Evolutionary conservation across 2,329 filamentous ascomycete species (phyloP).

Genomic region (Aspergillus sclerotialis): DNA sequence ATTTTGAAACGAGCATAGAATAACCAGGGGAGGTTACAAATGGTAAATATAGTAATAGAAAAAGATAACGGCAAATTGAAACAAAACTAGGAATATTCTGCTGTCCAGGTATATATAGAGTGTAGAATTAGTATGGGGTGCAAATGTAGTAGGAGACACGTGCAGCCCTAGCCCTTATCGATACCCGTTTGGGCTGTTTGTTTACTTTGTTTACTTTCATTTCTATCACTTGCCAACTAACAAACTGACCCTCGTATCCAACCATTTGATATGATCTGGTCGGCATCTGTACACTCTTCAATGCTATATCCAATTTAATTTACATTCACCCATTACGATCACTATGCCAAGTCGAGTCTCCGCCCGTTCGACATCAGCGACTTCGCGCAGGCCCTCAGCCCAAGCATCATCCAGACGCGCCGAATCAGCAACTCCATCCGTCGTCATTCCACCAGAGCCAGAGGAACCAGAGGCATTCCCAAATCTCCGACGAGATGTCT

Average conservation of each 20-base stretch:
- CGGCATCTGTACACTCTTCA: background rate
- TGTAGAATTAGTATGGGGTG: too few species aligned
- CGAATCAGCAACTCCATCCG: slow-evolving; percentile 40
- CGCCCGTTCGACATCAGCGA: slow-evolving; percentile 29
- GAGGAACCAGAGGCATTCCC: slow-evolving; percentile 32
- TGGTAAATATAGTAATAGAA: too few species aligned
- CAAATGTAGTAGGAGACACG: slow-evolving; percentile 9
- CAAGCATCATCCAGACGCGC: slow-evolving; percentile 86
- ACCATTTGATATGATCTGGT: too few species aligned
- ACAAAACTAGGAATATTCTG: too few species aligned
- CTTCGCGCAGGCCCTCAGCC: slow-evolving; percentile 33
- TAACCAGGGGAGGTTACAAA: too few species aligned
- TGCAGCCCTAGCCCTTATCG: slow-evolving; percentile 28
- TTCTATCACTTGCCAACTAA: slow-evolving; percentile 9
- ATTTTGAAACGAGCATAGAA: too few species aligned
- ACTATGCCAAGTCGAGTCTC: slow-evolving; percentile 35
- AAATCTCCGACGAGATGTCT: slow-evolving; percentile 66
- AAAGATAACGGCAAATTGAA: too few species aligned
- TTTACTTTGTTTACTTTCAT: slow-evolving; percentile 18
- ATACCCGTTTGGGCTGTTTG: slow-evolving; percentile 34
- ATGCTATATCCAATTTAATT: background rate
- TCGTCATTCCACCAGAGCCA: slow-evolving; percentile 58
- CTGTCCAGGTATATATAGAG: too few species aligned
- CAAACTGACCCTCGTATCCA: too few species aligned
- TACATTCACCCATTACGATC: slow-evolving; percentile 10